Evolutionary conservation across 768 basidiomycete genomes (phyloP).

Genomic region (Pleurotus sapidus): DNA sequence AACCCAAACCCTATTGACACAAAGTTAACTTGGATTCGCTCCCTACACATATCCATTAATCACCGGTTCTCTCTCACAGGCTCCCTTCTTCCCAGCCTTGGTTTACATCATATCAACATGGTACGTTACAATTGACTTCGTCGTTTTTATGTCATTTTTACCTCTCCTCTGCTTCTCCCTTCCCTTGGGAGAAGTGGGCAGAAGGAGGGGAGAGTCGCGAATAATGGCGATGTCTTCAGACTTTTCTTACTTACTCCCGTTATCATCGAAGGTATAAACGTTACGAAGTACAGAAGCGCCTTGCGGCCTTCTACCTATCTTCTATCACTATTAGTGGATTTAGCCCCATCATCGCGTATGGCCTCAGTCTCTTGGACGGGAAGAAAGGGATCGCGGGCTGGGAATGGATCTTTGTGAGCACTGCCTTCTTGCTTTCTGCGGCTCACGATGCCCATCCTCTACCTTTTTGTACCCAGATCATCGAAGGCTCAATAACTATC

Average conservation of each 20-base stretch:
- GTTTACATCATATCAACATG: constrained; percentile 46
- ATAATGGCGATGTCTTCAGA: not conserved
- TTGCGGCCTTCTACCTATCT: constrained; percentile 27
- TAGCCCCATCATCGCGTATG: constrained; percentile 42
- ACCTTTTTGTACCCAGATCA: constrained; percentile 25
- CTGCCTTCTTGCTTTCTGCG: not conserved
- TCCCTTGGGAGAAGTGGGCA: too few species aligned
- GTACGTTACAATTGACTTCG: constrained; percentile 15
- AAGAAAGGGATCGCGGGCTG: constrained; percentile 39
- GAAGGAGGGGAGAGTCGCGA: too few species aligned
- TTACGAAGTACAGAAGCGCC: constrained; percentile 27
- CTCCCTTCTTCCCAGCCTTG: constrained; percentile 43
- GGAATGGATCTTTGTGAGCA: constrained; percentile 48
- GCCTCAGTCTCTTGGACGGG: constrained; percentile 36
- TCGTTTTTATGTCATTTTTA: not conserved
- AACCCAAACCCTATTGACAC: not conserved
- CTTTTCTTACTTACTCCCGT: not conserved
- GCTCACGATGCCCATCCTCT: not conserved
- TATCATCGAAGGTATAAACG: constrained; percentile 17
- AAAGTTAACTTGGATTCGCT: too few species aligned
- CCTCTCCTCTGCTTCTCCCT: too few species aligned
- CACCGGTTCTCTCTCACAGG: constrained; percentile 19
- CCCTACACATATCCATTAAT: not conserved
- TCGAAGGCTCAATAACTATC: constrained; percentile 43
- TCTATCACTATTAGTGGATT: constrained; percentile 38